Percentiles rank a stretch among this genome's conserved stretches.
Evolutionary conservation across 495 filamentous ascomycete species (phyloP).

Genomic region (Filosporella fistucella): DNA sequence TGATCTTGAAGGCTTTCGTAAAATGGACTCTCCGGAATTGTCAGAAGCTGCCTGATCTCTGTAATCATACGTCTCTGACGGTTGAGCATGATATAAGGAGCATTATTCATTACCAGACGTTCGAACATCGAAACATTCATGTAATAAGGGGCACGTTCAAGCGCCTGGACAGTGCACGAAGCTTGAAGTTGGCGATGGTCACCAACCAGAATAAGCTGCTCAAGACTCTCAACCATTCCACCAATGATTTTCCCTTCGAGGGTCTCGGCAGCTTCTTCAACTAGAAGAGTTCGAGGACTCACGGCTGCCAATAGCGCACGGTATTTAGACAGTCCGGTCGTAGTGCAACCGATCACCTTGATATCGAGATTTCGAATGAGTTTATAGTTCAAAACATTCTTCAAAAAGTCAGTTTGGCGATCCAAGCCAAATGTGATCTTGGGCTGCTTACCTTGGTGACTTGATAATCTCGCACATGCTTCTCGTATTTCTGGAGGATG

Average conservation of each 20-base stretch:
- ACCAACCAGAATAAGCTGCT: conserved; percentile 73
- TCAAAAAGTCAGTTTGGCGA: conserved; percentile 3
- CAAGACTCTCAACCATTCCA: conserved; percentile 60
- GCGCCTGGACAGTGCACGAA: conserved; percentile 47
- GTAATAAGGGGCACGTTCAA: conserved; percentile 52
- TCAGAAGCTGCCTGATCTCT: conserved; percentile 59
- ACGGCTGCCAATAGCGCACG: conserved; percentile 65
- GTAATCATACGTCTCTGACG: conserved; percentile 70
- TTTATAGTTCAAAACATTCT: conserved; percentile 11
- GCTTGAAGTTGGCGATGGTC: conserved; percentile 73
- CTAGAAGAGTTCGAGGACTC: conserved; percentile 59
- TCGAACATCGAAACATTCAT: conserved; percentile 73
- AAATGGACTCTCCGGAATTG: conserved; percentile 33
- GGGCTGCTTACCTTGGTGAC: conserved; percentile 54
- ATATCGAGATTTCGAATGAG: conserved; percentile 17
- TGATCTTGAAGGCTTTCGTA: conserved; percentile 72
- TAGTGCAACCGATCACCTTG: conserved; percentile 70
- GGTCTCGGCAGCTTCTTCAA: conserved; percentile 75
- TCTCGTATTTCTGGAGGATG: conserved; percentile 37
- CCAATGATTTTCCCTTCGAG: conserved; percentile 62
- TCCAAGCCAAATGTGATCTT: no score
- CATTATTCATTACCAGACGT: conserved; percentile 63
- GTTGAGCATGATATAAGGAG: conserved; percentile 57
- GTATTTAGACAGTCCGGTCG: conserved; percentile 78
- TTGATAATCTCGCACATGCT: conserved; percentile 32